Evolutionary conservation across 2,329 filamentous ascomycete genomes (phyloP).

Genomic region (Alternaria brassicae): DNA sequence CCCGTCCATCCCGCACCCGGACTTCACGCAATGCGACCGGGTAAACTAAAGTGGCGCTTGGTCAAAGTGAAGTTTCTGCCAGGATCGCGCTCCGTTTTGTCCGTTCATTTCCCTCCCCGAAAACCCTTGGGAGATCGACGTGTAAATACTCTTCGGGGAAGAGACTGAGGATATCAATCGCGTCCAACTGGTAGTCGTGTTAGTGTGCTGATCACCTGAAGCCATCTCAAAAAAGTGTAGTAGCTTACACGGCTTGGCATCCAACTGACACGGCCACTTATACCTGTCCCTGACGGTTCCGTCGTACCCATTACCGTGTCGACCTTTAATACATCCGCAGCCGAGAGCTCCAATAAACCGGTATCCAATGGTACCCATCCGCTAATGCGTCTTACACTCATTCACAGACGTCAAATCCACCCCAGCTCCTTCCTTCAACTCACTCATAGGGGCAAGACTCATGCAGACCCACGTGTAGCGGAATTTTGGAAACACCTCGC

Average conservation of each 20-base stretch:
- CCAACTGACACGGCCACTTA: conserved; percentile 9
- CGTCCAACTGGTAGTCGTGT: neutral
- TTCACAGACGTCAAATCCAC: conserved; percentile 11
- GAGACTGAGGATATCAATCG: neutral
- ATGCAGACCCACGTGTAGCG: conserved; percentile 17
- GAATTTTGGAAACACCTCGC: conserved; percentile 9
- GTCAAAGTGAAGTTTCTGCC: neutral
- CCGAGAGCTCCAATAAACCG: conserved; percentile 7
- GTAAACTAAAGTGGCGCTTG: conserved; percentile 6
- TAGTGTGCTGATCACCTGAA: neutral
- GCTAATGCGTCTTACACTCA: conserved; percentile 2
- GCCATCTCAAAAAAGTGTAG: neutral
- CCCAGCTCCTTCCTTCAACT: conserved; percentile 1
- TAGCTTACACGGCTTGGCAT: conserved; percentile 15
- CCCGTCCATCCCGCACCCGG: neutral
- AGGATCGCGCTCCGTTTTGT: neutral
- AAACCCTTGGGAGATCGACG: neutral
- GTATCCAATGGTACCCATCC: conserved; percentile 7
- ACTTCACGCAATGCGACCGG: conserved; percentile 4
- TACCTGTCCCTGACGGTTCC: conserved; percentile 1
- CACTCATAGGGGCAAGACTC: conserved; percentile 11
- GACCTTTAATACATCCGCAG: conserved; percentile 4
- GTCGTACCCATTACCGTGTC: conserved; percentile 12
- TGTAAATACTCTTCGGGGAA: neutral
- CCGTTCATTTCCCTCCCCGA: neutral